Conservation (phyloP, 2,329 filamentous ascomycete genomes). For the Alternaria longipes region DNA sequence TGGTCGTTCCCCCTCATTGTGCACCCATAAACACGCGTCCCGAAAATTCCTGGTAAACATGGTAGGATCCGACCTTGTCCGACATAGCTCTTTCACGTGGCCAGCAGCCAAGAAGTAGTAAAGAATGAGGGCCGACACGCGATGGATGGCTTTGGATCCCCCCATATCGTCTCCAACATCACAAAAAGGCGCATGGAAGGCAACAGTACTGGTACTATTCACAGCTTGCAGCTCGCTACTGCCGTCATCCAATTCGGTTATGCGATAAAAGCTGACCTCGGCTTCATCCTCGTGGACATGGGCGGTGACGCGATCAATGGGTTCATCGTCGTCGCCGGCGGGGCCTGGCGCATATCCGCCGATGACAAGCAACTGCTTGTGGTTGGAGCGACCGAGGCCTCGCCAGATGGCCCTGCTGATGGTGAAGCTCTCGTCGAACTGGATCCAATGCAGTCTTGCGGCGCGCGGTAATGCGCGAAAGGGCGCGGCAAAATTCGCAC, state of each 20-base stretch:
- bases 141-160: conserved; percentile 38
- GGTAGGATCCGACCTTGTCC: conserved; percentile 35
- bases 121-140: conserved; percentile 37
- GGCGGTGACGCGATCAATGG: conserved; percentile 35
- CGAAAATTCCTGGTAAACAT: conserved; percentile 43
- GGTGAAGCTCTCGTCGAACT: conserved; percentile 37
- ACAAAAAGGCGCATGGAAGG: conserved; percentile 40
- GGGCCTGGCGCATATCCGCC: conserved; percentile 41
- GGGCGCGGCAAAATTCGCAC: conserved; percentile 29
- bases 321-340: conserved; percentile 32
- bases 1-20: conserved; percentile 35
- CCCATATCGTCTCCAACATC: conserved; percentile 39
- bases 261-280: conserved; percentile 41
- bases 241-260: conserved; percentile 26
- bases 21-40: conserved; percentile 40
- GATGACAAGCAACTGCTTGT: conserved; percentile 41
- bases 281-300: conserved; percentile 41
- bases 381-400: conserved; percentile 36
- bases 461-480: conserved; percentile 32
- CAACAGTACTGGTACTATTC: conserved; percentile 39
- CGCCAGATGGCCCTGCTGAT: conserved; percentile 38
- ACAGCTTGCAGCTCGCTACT: conserved; percentile 34
- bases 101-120: conserved; percentile 40
- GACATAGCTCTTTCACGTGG: conserved; percentile 35
- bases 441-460: conserved; percentile 33